A percentile compares a stretch with the other conserved stretches of the same genome.
Evolutionary conservation across 305 asterid species (phyloP).

Genomic region (Plantago coronopus): DNA sequence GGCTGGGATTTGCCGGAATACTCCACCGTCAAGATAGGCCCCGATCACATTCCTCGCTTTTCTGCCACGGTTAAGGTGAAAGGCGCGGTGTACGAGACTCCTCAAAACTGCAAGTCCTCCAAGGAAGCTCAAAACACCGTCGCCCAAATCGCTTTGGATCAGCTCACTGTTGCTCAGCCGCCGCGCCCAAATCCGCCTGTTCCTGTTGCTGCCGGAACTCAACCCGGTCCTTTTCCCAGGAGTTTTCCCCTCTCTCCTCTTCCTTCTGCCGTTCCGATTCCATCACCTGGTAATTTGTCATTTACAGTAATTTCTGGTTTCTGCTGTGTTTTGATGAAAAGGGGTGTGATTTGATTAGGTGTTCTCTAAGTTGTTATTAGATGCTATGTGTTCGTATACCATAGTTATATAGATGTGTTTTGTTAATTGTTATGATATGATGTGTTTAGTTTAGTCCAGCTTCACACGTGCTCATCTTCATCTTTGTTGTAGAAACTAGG

Average conservation of each 20-base stretch:
- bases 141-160: constrained; percentile 43
- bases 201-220: background rate
- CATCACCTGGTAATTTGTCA: constrained; percentile 26
- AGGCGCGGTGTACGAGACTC: constrained; percentile 36
- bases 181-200: background rate
- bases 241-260: constrained; percentile 29
- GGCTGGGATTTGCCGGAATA: constrained; percentile 8
- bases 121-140: constrained; percentile 62
- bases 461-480: no score
- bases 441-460: no score
- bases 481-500: no score
- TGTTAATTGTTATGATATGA: no score
- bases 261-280: constrained; percentile 40
- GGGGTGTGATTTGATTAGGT: no score
- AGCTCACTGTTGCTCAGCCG: constrained; percentile 14
- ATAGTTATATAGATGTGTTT: no score
- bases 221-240: background rate
- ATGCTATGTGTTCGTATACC: no score
- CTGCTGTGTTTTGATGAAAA: background rate
- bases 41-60: background rate
- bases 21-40: background rate
- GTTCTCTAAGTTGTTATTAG: no score
- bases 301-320: background rate
- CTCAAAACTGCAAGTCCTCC: constrained; percentile 33
- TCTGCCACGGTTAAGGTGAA: constrained; percentile 29